Evolutionary conservation across 305 asterid genomes (phyloP).

Genomic region (Fraxinus nigra): DNA sequence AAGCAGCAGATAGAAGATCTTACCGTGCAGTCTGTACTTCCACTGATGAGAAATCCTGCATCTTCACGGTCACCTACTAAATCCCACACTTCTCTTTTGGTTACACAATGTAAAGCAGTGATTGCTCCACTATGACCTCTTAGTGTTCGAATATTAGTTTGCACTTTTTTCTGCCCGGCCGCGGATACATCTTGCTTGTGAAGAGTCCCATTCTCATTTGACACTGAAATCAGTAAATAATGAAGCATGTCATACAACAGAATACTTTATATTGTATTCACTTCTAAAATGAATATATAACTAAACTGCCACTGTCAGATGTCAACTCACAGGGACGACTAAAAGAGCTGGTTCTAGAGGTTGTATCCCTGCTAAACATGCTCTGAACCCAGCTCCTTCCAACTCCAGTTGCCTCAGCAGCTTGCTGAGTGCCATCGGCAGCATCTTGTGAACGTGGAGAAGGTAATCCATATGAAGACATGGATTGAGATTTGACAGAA

Average conservation of each 20-base stretch:
- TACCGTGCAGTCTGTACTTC: conserved; percentile 94
- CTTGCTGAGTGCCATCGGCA: conserved; percentile 55
- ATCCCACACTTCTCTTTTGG: conserved; percentile 95
- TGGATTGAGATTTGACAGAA: conserved; percentile 64
- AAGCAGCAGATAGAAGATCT: conserved; percentile 1
- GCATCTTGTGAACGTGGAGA: conserved; percentile 84
- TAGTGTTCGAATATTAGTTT: conserved; percentile 74
- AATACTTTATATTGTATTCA: conserved; percentile 10
- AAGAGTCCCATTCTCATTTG: conserved; percentile 61
- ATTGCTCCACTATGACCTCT: conserved; percentile 93
- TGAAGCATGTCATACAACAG: conserved; percentile 14
- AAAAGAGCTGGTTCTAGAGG: conserved; percentile 62
- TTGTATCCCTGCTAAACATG: conserved; percentile 84
- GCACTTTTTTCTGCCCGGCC: conserved; percentile 75
- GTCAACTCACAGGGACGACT: conserved; percentile 63
- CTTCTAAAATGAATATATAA: conserved; percentile 23
- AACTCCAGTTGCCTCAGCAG: conserved; percentile 77
- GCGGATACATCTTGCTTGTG: conserved; percentile 61
- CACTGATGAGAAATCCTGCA: conserved; percentile 91
- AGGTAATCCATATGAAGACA: conserved; percentile 63
- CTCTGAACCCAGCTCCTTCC: conserved; percentile 99
- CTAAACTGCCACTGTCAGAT: conserved; percentile 55
- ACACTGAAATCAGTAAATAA: conserved; percentile 34
- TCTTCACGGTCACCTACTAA: conserved; percentile 90
- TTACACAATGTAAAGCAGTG: conserved; percentile 86